These are phyloP conservation scores for Cyclostephanos tholiformis DNA, from an alignment of 108 stramenopile species.

Conservation along the genomic window DNA sequence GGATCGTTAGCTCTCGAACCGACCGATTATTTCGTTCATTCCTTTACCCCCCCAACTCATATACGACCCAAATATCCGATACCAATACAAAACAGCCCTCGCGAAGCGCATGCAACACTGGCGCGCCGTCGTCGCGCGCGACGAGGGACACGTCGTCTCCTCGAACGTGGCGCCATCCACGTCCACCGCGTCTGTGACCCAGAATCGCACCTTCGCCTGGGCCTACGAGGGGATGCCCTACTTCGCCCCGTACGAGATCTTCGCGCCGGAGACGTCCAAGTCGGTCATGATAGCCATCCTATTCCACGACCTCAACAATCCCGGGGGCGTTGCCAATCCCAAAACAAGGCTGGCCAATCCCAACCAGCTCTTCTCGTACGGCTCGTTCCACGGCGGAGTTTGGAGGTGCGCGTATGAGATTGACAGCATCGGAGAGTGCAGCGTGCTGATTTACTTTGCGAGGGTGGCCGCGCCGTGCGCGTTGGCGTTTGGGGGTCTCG, in stretches of 20 bases:
- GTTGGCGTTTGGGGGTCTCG: constrained; percentile 56
- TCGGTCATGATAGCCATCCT: constrained; percentile 97
- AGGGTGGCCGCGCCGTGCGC: constrained; percentile 71
- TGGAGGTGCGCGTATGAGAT: constrained; percentile 96
- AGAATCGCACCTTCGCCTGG: constrained; percentile 96
- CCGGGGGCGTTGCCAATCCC: constrained; percentile 76
- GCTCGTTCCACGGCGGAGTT: constrained; percentile 93
- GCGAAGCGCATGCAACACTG: constrained; percentile 99
- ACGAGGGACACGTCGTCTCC: constrained; percentile 90
- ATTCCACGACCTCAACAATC: constrained; percentile 87
- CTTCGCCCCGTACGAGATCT: constrained; percentile 95
- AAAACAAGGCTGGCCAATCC: constrained; percentile 84
- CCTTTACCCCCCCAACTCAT: not conserved
- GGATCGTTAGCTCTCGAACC: too few relatives aligned
- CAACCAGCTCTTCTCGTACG: constrained; percentile 94
- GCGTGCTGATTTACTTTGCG: constrained; percentile 92
- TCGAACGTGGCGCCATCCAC: constrained; percentile 97
- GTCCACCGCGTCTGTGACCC: constrained; percentile 91
- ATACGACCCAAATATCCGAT: not conserved
- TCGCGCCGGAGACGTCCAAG: constrained; percentile 95
- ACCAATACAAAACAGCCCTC: constrained; percentile 65
- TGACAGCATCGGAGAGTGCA: constrained; percentile 94
- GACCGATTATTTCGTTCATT: too few relatives aligned
- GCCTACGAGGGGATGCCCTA: constrained; percentile 98
- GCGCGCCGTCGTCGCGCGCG: constrained; percentile 92